Base-by-base conservation (phyloP, 140 eudicot species). In the Oenanthe javanica region DNA sequence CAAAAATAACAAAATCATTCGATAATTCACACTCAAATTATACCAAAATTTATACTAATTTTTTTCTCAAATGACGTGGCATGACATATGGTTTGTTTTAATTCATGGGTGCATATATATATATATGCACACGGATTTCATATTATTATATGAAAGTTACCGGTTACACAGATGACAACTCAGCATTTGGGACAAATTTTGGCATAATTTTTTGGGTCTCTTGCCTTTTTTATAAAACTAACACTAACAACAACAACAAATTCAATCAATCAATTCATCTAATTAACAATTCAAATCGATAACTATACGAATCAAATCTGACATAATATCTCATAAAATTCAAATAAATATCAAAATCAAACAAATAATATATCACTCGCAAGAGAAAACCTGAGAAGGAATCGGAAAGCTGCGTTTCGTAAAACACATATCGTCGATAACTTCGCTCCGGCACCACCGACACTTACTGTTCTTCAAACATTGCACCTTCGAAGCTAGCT, bases 351-450 rank as follows among this genome's bases (percentile, higher is more conserved):
- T 77, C 13, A n/a, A 23, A 43, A 42, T n/a, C 51, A 54, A 15
- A 4, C 3, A 51, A 14, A 4, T 15, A 5, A 31, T 31, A 45
- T 18, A 61, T 69, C 12, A 85, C 72, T 75, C 84, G 54, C 97
- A 91, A 79, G 87, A 51, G 78, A 91, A 91, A 72, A 91, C 87
- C 86, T 89, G 94, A 49, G 97, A 86, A 45, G 94, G 94, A 91
- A 78, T 25, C 91, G 87, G 75, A 79, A 77, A 8, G 94, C 88
- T 79, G 72, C 86, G 71, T 81, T 89, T 89, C 4, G 87, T 79
- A 76, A 91, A 91, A 81, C 97, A 91, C 79, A 76, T 76, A 51
- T 91, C 92, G 50, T 91, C 94, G 75, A 91, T 79, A 38, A 82
- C 87, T 27, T 85, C 89, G 82, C 97, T 91, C 46, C 67, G 82